Evolutionary conservation across 2,329 filamentous ascomycete genomes (phyloP).

Genomic region (Nigrospora sphaerica): DNA sequence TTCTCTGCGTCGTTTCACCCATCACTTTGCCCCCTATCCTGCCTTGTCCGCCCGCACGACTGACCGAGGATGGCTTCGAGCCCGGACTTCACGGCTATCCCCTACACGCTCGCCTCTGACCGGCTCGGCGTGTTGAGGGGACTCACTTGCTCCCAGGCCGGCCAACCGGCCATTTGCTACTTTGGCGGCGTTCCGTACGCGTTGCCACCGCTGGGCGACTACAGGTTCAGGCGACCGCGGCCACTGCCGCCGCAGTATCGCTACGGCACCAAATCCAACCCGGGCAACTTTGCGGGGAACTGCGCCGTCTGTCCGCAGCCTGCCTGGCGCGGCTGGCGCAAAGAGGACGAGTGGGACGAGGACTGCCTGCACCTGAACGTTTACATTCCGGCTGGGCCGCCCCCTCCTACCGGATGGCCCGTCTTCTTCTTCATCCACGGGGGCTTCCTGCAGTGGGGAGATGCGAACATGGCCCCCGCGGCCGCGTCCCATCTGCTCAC

Average conservation of each 20-base stretch:
- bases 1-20: not conserved
- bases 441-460: slow-evolving; percentile 50
- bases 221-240: slow-evolving; percentile 33
- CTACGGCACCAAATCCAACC: slow-evolving; percentile 29
- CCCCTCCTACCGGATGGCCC: slow-evolving; percentile 43
- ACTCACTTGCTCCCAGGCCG: not conserved
- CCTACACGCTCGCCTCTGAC: not conserved
- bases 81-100: not conserved
- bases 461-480: slow-evolving; percentile 35
- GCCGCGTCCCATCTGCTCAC: slow-evolving; percentile 33
- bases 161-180: slow-evolving; percentile 26
- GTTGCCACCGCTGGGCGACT: slow-evolving; percentile 40
- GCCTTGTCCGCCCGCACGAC: not conserved
- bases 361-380: slow-evolving; percentile 51
- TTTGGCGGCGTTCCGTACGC: slow-evolving; percentile 51
- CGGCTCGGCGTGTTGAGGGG: slow-evolving; percentile 1
- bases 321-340: slow-evolving; percentile 8
- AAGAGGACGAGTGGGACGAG: slow-evolving; percentile 30
- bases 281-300: slow-evolving; percentile 31
- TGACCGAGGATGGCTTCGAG: not conserved
- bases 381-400: slow-evolving; percentile 41
- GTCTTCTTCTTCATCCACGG: slow-evolving; percentile 52
- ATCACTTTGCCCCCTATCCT: not conserved
- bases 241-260: slow-evolving; percentile 37
- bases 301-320: slow-evolving; percentile 42